A percentile compares a stretch with the other conserved stretches of the same genome.
phyloP scores from a whole-genome alignment of 495 filamentous ascomycete genomes.

The Penicillium roqueforti region DNA sequence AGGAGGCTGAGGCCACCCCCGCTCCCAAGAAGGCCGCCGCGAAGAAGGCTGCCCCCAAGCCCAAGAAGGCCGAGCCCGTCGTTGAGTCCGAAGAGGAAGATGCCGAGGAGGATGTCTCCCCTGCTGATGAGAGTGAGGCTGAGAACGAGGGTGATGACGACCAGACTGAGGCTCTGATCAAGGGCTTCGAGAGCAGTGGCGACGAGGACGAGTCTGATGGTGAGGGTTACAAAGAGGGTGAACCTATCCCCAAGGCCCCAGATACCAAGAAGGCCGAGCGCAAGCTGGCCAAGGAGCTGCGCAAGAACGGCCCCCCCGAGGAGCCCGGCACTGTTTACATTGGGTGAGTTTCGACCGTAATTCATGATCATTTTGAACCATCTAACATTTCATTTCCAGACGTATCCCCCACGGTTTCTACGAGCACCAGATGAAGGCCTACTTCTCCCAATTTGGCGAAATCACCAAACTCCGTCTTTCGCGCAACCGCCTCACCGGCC shows the following conservation, averaged over 20 bases:
- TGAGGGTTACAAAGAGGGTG: conserved; percentile 52
- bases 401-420: conserved; percentile 94
- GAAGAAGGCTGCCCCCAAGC: conserved; percentile 23
- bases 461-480: conserved; percentile 80
- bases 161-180: conserved; percentile 65
- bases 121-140: conserved; percentile 26
- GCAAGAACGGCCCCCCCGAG: conserved; percentile 35
- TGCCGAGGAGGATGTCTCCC: conserved; percentile 20
- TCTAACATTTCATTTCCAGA: conserved; percentile 32
- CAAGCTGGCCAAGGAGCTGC: conserved; percentile 50
- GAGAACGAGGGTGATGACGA: conserved; percentile 52
- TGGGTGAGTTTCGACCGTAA: conserved; percentile 42
- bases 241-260: conserved; percentile 55
- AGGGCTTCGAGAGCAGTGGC: conserved; percentile 77
- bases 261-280: conserved; percentile 62
- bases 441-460: conserved; percentile 92
- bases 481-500: conserved; percentile 83
- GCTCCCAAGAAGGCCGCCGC: conserved; percentile 35
- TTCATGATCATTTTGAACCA: neutral
- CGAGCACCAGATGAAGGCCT: conserved; percentile 88
- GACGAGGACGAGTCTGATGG: conserved; percentile 55
- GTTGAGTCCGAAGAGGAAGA: conserved; percentile 23
- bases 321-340: conserved; percentile 82
- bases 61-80: conserved; percentile 21
- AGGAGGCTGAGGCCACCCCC: conserved; percentile 24